Conservation (phyloP, 306 rosid genomes). For the Begonia peltatifolia region DNA sequence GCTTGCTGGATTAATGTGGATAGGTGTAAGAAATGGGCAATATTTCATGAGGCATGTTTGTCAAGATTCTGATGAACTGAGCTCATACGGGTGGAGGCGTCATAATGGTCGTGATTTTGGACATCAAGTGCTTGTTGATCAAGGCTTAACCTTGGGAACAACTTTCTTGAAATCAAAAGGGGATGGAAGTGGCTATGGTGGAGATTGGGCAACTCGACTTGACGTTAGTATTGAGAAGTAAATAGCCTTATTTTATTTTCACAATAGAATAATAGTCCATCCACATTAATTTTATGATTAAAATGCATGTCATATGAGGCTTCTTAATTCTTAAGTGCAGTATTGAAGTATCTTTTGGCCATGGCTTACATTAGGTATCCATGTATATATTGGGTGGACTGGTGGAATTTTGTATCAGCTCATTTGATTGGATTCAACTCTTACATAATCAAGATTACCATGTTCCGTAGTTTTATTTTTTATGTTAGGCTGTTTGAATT, state of each 20-base stretch:
- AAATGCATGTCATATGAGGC: not conserved
- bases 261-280: no score
- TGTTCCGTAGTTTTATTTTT: no score
- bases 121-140: slow-evolving; percentile 68
- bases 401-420: no score
- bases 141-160: slow-evolving; percentile 50
- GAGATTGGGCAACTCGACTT: slow-evolving; percentile 84
- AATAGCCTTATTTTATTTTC: slow-evolving; percentile 15
- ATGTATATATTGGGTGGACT: not conserved
- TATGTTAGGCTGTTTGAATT: no score
- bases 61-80: slow-evolving; percentile 60
- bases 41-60: slow-evolving; percentile 43
- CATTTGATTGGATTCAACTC: no score
- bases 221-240: slow-evolving; percentile 43
- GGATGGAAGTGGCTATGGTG: slow-evolving; percentile 83
- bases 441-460: no score
- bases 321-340: not conserved
- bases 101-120: slow-evolving; percentile 86
- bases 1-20: slow-evolving; percentile 94
- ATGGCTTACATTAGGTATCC: not conserved
- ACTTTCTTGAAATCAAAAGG: slow-evolving; percentile 69
- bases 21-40: slow-evolving; percentile 59
- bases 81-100: slow-evolving; percentile 71
- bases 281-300: not conserved
- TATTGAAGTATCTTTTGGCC: not conserved